These are phyloP conservation scores for Penicillium sp. DNA, from an alignment of 2,329 filamentous ascomycete species.

Conservation along the genomic window DNA sequence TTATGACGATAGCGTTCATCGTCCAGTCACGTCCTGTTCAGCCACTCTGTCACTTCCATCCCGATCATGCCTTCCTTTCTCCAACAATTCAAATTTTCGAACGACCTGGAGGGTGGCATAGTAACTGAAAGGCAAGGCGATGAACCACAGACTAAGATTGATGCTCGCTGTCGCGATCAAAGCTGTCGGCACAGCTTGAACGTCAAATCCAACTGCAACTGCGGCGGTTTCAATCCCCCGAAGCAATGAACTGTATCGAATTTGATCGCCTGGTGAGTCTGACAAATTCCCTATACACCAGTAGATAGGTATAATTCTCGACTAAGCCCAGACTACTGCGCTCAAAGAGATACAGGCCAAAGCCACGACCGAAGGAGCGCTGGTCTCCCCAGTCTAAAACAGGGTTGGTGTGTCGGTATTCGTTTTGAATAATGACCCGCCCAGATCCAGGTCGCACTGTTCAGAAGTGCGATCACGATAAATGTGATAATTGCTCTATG, in stretches of 20 bases:
- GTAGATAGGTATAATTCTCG: constrained; percentile 48
- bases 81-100: constrained; percentile 32
- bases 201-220: constrained; percentile 43
- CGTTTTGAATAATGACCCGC: constrained; percentile 47
- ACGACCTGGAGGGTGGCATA: constrained; percentile 45
- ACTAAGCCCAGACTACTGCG: constrained; percentile 40
- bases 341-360: constrained; percentile 44
- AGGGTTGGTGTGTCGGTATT: constrained; percentile 44
- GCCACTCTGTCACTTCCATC: background rate
- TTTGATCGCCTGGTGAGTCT: constrained; percentile 44
- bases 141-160: constrained; percentile 43
- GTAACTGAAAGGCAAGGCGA: constrained; percentile 44
- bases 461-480: constrained; percentile 40
- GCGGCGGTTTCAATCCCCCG: constrained; percentile 44
- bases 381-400: constrained; percentile 46
- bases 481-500: constrained; percentile 42
- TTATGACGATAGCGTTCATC: background rate
- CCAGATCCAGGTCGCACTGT: constrained; percentile 49
- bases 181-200: constrained; percentile 44
- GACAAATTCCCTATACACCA: constrained; percentile 48
- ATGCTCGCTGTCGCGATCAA: constrained; percentile 46
- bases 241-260: constrained; percentile 45
- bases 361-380: constrained; percentile 41
- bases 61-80: background rate
- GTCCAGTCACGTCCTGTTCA: background rate